Evolutionary conservation across 495 filamentous ascomycete genomes (phyloP).

Genomic region (Penicillium goetzii): DNA sequence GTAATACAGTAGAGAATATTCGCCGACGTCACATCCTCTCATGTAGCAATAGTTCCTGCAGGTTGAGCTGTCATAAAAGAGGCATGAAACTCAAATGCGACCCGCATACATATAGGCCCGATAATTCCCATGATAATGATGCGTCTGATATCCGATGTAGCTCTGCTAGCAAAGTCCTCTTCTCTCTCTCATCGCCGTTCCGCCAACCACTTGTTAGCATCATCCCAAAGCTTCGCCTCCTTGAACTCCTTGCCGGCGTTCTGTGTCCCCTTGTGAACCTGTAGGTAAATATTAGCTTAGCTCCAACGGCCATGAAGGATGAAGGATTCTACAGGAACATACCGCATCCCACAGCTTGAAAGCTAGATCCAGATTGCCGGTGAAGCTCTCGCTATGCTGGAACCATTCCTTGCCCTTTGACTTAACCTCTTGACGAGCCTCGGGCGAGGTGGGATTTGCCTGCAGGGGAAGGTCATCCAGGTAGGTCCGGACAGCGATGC

Average conservation of each 20-base stretch:
- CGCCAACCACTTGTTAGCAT: constrained; percentile 67
- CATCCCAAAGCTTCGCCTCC: constrained; percentile 64
- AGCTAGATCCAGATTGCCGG: constrained; percentile 74
- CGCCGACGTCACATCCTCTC: constrained; percentile 10
- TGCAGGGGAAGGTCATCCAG: constrained; percentile 78
- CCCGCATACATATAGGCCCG: constrained; percentile 19
- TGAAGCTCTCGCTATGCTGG: constrained; percentile 74
- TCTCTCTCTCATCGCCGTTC: constrained; percentile 45
- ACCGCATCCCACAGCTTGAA: constrained; percentile 86
- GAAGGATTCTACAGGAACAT: constrained; percentile 31
- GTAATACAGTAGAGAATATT: constrained; percentile 34
- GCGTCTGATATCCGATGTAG: constrained; percentile 20
- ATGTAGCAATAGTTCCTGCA: constrained; percentile 13
- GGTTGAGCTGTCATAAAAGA: constrained; percentile 8
- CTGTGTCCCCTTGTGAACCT: constrained; percentile 70
- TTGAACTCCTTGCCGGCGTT: constrained; percentile 64
- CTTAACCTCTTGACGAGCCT: constrained; percentile 63
- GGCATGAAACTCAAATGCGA: constrained; percentile 13
- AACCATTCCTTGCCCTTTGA: constrained; percentile 71
- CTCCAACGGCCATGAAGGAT: not conserved
- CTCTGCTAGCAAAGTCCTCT: constrained; percentile 13
- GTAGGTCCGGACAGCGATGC: constrained; percentile 90
- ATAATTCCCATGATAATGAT: constrained; percentile 18
- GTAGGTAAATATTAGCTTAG: constrained; percentile 19
- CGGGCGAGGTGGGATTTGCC: constrained; percentile 56